These are phyloP conservation scores for Candida gorgasii DNA, from an alignment of 805 yeast species.

Conservation along the genomic window DNA sequence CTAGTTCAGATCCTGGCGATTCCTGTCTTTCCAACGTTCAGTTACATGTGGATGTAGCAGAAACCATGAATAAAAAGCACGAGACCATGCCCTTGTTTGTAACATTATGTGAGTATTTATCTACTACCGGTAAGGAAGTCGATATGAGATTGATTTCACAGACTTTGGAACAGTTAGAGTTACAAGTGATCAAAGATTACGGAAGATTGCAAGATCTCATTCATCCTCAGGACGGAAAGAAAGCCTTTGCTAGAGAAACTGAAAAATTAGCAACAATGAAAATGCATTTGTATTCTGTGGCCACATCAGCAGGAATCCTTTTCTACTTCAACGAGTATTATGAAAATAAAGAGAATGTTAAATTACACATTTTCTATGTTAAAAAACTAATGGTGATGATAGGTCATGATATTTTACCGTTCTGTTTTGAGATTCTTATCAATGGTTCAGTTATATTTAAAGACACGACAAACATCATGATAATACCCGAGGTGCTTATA, in stretches of 20 bases:
- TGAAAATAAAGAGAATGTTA: slow-evolving; percentile 27
- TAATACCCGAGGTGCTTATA: slow-evolving; percentile 38
- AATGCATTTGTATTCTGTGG: not conserved
- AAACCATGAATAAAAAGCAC: slow-evolving; percentile 1
- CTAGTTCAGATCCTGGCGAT: slow-evolving; percentile 30
- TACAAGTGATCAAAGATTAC: slow-evolving; percentile 4
- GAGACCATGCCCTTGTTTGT: not conserved
- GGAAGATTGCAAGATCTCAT: no score
- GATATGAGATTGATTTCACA: slow-evolving; percentile 2
- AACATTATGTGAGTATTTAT: not conserved
- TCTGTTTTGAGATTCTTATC: slow-evolving; percentile 29
- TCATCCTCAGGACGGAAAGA: no score
- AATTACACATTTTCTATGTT: slow-evolving; percentile 34
- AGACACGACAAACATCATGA: slow-evolving; percentile 31
- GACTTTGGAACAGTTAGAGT: slow-evolving; percentile 2
- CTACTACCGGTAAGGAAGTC: not conserved
- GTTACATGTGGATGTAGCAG: slow-evolving; percentile 22
- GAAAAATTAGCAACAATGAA: not conserved
- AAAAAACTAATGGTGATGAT: slow-evolving; percentile 28
- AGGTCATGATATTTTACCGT: slow-evolving; percentile 33
- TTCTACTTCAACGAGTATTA: slow-evolving; percentile 40
- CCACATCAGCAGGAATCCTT: slow-evolving; percentile 21
- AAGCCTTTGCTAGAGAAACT: no score
- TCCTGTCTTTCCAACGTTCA: slow-evolving; percentile 30
- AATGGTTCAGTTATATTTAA: slow-evolving; percentile 35